These are phyloP conservation scores for Pogostemon cablin DNA, from an alignment of 257 asterid genomes.

Conservation along the genomic window DNA sequence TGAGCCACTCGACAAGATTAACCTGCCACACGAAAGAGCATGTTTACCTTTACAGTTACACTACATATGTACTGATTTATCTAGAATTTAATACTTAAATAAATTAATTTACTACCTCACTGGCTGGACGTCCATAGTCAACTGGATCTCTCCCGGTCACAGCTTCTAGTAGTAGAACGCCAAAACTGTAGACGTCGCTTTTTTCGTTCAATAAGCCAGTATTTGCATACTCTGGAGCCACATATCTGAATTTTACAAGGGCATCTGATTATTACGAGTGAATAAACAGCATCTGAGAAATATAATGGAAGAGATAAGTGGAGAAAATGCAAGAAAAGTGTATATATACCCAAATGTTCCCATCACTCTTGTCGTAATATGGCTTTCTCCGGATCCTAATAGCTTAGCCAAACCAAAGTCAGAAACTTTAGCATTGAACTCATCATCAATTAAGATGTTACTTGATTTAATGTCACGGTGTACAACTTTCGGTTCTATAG, in stretches of 20 bases:
- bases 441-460: conserved; percentile 82
- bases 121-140: conserved; percentile 87
- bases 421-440: conserved; percentile 87
- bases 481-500: conserved; percentile 94
- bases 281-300: not conserved
- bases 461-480: conserved; percentile 98
- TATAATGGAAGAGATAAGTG: conserved; percentile 10
- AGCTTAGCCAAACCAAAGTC: conserved; percentile 98
- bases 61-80: not conserved
- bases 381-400: conserved; percentile 93
- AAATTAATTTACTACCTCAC: conserved; percentile 58
- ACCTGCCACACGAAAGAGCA: conserved; percentile 53
- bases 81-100: conserved; percentile 10
- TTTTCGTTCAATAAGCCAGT: conserved; percentile 89
- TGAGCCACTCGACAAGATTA: conserved; percentile 98
- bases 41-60: not conserved
- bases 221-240: conserved; percentile 98
- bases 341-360: conserved; percentile 88
- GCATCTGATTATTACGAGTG: conserved; percentile 7
- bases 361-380: conserved; percentile 96
- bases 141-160: conserved; percentile 96
- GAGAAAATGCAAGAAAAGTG: conserved; percentile 8
- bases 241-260: conserved; percentile 63
- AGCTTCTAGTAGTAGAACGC: conserved; percentile 87
- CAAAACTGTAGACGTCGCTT: conserved; percentile 93